phyloP scores from a whole-genome alignment of 805 yeast species.

The Pichia phayaonensis region DNA sequence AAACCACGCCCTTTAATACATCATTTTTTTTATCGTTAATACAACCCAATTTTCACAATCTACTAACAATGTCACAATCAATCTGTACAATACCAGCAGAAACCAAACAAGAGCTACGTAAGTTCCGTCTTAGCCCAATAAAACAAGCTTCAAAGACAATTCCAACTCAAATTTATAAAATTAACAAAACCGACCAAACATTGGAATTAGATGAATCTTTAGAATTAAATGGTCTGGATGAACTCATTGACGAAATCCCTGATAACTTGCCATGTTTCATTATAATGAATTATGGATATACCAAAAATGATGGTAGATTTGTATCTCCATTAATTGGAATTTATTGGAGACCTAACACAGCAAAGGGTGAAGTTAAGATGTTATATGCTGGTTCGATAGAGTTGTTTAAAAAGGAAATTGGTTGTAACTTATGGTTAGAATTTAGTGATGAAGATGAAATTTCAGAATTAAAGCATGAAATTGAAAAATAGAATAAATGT shows the following conservation, averaged over 20 bases:
- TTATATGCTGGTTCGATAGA: constrained; percentile 88
- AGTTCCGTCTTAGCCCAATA: constrained; percentile 52
- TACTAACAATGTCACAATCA: constrained; percentile 33
- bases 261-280: constrained; percentile 75
- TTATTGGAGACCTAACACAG: constrained; percentile 85
- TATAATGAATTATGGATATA: constrained; percentile 68
- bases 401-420: constrained; percentile 67
- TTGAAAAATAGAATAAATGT: constrained; percentile 13
- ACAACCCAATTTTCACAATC: background rate
- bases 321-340: constrained; percentile 68
- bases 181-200: constrained; percentile 48
- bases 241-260: constrained; percentile 68
- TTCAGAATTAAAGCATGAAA: constrained; percentile 42
- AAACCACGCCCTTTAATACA: too few relatives aligned
- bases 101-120: constrained; percentile 52
- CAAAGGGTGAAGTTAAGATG: constrained; percentile 80
- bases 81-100: constrained; percentile 58
- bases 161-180: constrained; percentile 55
- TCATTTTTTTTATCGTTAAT: background rate
- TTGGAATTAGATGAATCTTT: constrained; percentile 38
- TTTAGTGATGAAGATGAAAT: constrained; percentile 64
- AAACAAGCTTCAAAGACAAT: constrained; percentile 57
- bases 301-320: constrained; percentile 58
- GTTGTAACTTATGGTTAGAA: constrained; percentile 58
- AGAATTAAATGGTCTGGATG: constrained; percentile 47